Base-by-base conservation (phyloP, 352 stramenopile species). In the Peronospora belbahrii region DNA sequence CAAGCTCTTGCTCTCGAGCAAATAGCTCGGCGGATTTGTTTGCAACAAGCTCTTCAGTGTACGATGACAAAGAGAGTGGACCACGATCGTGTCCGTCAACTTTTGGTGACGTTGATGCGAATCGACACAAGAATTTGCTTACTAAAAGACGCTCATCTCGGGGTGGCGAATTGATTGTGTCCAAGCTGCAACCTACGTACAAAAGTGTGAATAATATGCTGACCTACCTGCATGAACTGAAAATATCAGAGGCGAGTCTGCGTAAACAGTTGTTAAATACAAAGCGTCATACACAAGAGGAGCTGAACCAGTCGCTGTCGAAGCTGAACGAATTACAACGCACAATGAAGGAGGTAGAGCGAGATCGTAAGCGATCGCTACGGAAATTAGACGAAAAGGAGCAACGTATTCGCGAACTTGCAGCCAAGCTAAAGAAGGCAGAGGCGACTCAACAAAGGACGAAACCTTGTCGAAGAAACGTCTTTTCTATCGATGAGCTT, bases 151-250 rank as follows among this genome's bases (percentile, higher is more conserved):
- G 28, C 37, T 50, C 52, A 34, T 11, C 62, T 28, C 43, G 41
- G 18, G 64, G 34, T 58, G 66, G 62, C 37, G 60, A 74, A 35
- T 44, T 77, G 14, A 60, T 84, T 13, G 69, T 67, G 15, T 72
- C 65, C 38, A 82, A 75, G 47, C 40, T 91, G 30, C 49, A 87
- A 33, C 72, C 76, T 1, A 76, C 67, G 8, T 67, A 65, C 18
- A 67, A 63, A 14, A 75, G 62, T 11, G 56, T 91, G 33, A 77
- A 85, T 34, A 83, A 62, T 28, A 41, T 91, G 8, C 82, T 91
- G 53, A 74, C 67, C 8, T 88, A 88, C 41, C 74, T 91, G 33
- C 72, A 65, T 0, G 79, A 91, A 42, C 49, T 91, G 25, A 65
- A 91, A 28, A 42, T 67, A 14, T 91, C 79, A 2, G 76, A 86